Evolutionary conservation across 345 rosid genomes (phyloP), one percentile per base, ranked within the genome.

Genomic region (Sonneratia caseolaris): DNA sequence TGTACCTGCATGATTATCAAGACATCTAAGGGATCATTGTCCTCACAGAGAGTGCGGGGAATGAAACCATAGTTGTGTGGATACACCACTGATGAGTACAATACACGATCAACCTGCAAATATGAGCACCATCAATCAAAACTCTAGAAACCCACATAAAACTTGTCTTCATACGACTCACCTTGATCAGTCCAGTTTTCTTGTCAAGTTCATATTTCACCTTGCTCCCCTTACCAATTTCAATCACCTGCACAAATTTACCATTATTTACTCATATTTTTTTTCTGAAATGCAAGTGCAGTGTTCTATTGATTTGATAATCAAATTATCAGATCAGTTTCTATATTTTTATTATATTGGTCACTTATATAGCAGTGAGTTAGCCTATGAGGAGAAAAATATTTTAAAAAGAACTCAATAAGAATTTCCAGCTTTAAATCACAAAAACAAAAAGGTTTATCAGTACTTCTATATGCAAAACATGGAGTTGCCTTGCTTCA

Each of bases 191-290:
- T 79, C 99, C 99, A 8, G 98, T 90, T 70, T 85, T 88, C 85
- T 95, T 95, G 89, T 95, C 99, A 40, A 95, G 91, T 78, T 95
- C 99, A 77, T 95, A 95, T 77, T 95, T 95, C 82, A 95, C 99
- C 86, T 95, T 95, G 82, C 98, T 86, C 59, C 99, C 99, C 71
- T 89, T 95, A 18, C 91, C 81, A 59, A 95, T 95, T 87, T 95
- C 99, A 83, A 95, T 74, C 73, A 95, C 99, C 99, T 95, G 84
- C 68, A 79, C 59, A 66, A 62, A 47, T 66, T 69, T 37, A 61
- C 69, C 38, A 22, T 12, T 14, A 36, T 57, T 47, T 71, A 68
- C 38, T 64, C 45, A 42, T 4, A 42, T 42, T 14, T 42, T 22
- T 22, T 27, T 68, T 69, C 36, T 5, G 37, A 14, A 45, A 22